Evolutionary conservation across 1,284 basidiomycete species (phyloP), one percentile per base, ranked within the genome.

Genomic region (Wolfiporia cocos): DNA sequence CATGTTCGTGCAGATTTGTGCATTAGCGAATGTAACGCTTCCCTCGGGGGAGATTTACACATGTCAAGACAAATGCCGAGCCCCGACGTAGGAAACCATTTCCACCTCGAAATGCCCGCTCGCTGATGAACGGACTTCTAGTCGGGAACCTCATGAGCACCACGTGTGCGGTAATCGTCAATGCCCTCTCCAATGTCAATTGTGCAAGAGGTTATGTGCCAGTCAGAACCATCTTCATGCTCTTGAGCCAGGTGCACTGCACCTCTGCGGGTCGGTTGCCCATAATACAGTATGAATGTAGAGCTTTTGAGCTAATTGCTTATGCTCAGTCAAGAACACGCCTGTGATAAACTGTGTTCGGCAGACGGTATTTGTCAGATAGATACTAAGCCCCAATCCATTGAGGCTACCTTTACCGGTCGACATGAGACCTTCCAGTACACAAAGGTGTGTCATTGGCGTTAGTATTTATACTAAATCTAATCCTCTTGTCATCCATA

Each of bases 181-280:
- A 23, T 81, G 79, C 47, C 75, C 78, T 1, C 51, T 81, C 4
- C 49, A 55, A 3, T 81, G 77, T 47, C 62, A 71, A 39, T 50
- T 81, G 3, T 81, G 78, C 52, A 71, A 69, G 44, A 65, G 76
- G 12, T 56, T 76, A 4, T 81, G 78, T 44, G 58, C 68, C 4
- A 53, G 59, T 30, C 46, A 53, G 12, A 62, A 77, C 41, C 79
- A 81, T 56, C 59, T 81, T 39, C 79, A 81, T 48, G 75, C 67
- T 2, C 55, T 77, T 0, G 50, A 68, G 3, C 30, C 44, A 0
- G 50, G 47, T 14, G 63, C 65, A 0, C 47, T 68, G n/a, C 78
- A 81, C 59, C 65, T 81, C 15, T 81, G 78, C 64, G 78, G 76
- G 76, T 79, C 32, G 24, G 73, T n/a, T 41, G 40, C 10, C 6